phyloP scores from a whole-genome alignment of 345 rosid genomes.

The Populus alba region DNA sequence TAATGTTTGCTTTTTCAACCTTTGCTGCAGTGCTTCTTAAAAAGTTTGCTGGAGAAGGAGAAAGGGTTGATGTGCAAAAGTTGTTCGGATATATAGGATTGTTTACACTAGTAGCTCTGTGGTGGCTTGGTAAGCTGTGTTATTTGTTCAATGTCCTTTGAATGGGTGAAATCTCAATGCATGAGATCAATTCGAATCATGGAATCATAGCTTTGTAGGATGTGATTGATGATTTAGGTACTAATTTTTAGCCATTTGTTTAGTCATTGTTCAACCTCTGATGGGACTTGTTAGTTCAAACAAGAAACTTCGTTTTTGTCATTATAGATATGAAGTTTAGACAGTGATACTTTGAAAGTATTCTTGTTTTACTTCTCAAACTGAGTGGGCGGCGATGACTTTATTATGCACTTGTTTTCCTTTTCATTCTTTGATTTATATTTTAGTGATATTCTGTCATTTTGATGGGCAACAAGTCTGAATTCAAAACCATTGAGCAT shows the following conservation, averaged over 20 bases:
- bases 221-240: neutral
- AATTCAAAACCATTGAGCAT: neutral
- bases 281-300: neutral
- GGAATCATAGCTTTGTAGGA: neutral
- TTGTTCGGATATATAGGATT: constrained; percentile 94
- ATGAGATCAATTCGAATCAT: neutral
- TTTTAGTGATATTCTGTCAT: neutral
- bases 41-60: constrained; percentile 96
- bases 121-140: constrained; percentile 90
- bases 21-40: constrained; percentile 83
- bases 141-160: constrained; percentile 6
- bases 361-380: neutral
- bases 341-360: neutral
- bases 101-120: constrained; percentile 92
- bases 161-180: neutral
- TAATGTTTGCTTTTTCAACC: constrained; percentile 9
- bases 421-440: neutral
- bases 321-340: neutral
- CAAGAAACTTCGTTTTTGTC: neutral
- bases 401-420: neutral
- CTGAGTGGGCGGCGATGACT: neutral
- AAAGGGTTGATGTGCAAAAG: constrained; percentile 89
- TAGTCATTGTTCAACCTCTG: neutral
- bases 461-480: neutral
- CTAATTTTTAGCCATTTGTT: neutral